Percentiles rank a stretch among this genome's conserved stretches.
Evolutionary conservation across 306 rosid genomes (phyloP).

Genomic region (Luffa acutangula): DNA sequence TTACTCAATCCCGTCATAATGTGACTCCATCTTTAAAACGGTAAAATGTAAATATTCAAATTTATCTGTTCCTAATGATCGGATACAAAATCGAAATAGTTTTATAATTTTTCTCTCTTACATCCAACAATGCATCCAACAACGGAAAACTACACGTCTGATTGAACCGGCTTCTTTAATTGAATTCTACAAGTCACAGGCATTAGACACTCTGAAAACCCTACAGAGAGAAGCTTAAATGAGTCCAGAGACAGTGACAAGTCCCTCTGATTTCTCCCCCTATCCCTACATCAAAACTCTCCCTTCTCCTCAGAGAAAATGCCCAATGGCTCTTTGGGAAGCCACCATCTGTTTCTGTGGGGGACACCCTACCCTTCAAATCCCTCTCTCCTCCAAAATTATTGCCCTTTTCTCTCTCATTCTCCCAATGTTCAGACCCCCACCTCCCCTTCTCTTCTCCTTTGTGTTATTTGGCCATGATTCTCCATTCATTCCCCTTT

Average conservation of each 20-base stretch:
- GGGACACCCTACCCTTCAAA: constrained; percentile 36
- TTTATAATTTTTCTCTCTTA: too few species aligned
- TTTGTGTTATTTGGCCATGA: not conserved
- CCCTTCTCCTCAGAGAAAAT: constrained; percentile 21
- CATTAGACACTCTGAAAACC: not conserved
- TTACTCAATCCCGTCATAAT: too few species aligned
- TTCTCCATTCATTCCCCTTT: not conserved
- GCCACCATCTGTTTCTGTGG: constrained; percentile 70
- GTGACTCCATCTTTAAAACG: too few species aligned
- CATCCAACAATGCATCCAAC: too few species aligned
- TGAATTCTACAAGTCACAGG: too few species aligned
- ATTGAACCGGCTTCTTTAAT: too few species aligned
- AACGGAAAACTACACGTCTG: too few species aligned
- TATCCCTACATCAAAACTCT: constrained; percentile 4
- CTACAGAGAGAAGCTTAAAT: not conserved
- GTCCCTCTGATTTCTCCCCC: constrained; percentile 12
- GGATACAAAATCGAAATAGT: too few species aligned
- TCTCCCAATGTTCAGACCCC: constrained; percentile 1
- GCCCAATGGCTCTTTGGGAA: constrained; percentile 55
- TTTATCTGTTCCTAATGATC: too few species aligned
- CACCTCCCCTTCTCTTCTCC: not conserved
- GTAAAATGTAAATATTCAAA: too few species aligned
- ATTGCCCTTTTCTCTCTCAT: constrained; percentile 17
- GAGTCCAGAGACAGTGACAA: constrained; percentile 41
- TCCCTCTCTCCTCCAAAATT: constrained; percentile 20